Conservation (phyloP, 805 yeast species). For the Clavispora vitiphila region DNA sequence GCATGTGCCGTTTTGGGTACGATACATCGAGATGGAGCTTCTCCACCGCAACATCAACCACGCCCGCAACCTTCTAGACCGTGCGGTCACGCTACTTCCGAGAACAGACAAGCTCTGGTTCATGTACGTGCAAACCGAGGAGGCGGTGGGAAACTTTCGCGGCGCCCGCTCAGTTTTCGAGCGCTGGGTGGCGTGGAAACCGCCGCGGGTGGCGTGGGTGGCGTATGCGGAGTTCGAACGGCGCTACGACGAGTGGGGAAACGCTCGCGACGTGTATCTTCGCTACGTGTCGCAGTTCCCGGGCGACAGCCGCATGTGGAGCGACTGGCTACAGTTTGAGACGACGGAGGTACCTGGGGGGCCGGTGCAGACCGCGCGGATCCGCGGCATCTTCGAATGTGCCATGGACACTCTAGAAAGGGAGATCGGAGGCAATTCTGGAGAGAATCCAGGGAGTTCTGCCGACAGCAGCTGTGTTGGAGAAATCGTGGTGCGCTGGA, state of each 20-base stretch:
- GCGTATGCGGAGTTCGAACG: conserved; percentile 69
- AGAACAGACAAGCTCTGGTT: conserved; percentile 84
- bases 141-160: conserved; percentile 57
- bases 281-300: conserved; percentile 39
- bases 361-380: conserved; percentile 36
- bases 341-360: conserved; percentile 22
- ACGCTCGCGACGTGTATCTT: conserved; percentile 55
- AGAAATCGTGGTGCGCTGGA: conserved; percentile 46
- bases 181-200: conserved; percentile 80
- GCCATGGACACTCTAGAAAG: conserved; percentile 60
- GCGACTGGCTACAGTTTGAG: conserved; percentile 73
- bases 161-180: conserved; percentile 65
- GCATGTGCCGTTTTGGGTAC: conserved; percentile 79
- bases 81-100: conserved; percentile 73
- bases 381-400: conserved; percentile 61
- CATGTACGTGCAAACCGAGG: conserved; percentile 77
- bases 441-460: no score
- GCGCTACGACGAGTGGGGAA: conserved; percentile 52
- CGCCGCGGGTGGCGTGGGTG: conserved; percentile 63
- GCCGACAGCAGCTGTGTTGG: conserved; percentile 10
- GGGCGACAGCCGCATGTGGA: conserved; percentile 59
- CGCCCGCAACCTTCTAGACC: conserved; percentile 77
- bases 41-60: conserved; percentile 72
- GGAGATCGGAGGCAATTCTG: no score
- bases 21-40: conserved; percentile 76